These are phyloP conservation scores for Fusarium mundagurra DNA, from an alignment of 2,329 filamentous ascomycete species.

Conservation along the genomic window DNA sequence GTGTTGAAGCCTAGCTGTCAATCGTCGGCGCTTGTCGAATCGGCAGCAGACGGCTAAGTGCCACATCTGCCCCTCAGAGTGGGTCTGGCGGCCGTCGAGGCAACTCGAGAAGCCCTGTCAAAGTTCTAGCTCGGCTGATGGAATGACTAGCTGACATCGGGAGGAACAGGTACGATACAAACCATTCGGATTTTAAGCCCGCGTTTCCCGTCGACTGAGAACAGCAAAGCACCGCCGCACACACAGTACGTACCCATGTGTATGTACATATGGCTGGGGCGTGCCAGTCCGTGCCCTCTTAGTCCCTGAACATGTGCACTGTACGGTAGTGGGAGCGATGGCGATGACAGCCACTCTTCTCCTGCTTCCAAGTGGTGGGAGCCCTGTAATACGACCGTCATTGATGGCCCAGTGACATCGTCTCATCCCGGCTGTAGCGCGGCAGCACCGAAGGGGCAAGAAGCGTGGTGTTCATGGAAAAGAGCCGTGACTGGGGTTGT, in stretches of 20 bases:
- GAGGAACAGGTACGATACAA: not conserved
- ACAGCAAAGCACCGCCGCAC: not conserved
- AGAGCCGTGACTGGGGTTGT: slow-evolving; percentile 3
- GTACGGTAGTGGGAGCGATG: not conserved
- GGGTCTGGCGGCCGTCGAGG: slow-evolving; percentile 27
- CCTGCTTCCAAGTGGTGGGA: slow-evolving; percentile 16
- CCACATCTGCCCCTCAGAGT: slow-evolving; percentile 25
- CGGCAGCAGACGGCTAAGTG: slow-evolving; percentile 34
- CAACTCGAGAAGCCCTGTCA: slow-evolving; percentile 41
- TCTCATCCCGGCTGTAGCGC: slow-evolving; percentile 28
- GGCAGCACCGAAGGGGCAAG: slow-evolving; percentile 32
- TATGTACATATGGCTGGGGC: not conserved
- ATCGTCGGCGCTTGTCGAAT: slow-evolving; percentile 36
- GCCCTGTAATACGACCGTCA: slow-evolving; percentile 25
- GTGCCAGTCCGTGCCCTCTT: slow-evolving; percentile 5
- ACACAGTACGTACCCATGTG: not conserved
- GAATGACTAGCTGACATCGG: slow-evolving; percentile 5
- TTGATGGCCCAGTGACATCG: slow-evolving; percentile 26
- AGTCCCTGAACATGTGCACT: not conserved
- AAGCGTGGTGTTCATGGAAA: slow-evolving; percentile 9
- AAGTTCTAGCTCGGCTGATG: slow-evolving; percentile 39
- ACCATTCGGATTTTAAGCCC: not conserved
- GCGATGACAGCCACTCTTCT: slow-evolving; percentile 14
- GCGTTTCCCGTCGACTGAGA: not conserved
- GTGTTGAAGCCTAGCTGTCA: slow-evolving; percentile 39